These are phyloP conservation scores for Penicillium paradoxum DNA, from an alignment of 495 filamentous ascomycete species.

Conservation along the genomic window DNA sequence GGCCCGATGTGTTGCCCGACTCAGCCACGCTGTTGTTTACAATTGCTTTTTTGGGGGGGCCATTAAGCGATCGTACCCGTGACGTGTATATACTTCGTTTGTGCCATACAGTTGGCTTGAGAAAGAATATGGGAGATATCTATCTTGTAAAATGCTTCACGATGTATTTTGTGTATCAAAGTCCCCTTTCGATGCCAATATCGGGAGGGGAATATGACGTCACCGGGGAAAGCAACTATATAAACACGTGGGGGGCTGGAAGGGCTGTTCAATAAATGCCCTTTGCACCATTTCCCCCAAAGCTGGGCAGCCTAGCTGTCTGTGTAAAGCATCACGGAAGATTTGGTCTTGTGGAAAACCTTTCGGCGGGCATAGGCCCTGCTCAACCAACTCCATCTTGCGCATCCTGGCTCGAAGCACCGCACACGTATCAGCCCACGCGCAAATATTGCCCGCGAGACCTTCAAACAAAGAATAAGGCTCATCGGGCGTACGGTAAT, in stretches of 20 bases:
- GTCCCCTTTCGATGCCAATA: not conserved
- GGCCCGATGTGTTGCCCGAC: constrained; percentile 10
- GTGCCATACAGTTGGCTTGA: not conserved
- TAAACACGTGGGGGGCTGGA: not conserved
- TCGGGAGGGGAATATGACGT: not conserved
- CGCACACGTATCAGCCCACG: constrained; percentile 43
- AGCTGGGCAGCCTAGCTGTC: constrained; percentile 30
- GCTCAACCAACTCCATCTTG: constrained; percentile 28
- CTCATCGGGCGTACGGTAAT: constrained; percentile 43
- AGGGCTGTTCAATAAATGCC: constrained; percentile 14
- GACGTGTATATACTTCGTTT: not conserved
- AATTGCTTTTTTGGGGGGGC: not conserved
- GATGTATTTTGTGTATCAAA: not conserved
- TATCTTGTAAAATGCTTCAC: not conserved
- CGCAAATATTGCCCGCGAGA: constrained; percentile 42
- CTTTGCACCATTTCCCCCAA: constrained; percentile 27
- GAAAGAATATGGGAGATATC: not conserved
- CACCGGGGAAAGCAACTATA: not conserved
- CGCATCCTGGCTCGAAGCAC: constrained; percentile 32
- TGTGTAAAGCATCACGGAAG: constrained; percentile 15
- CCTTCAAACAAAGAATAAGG: constrained; percentile 44
- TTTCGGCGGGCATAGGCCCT: not conserved
- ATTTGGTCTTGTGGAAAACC: constrained; percentile 7
- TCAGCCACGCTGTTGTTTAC: constrained; percentile 5
- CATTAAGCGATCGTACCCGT: not conserved